A percentile compares a stretch with the other conserved stretches of the same genome.
Evolutionary conservation across 2,329 filamentous ascomycete species (phyloP).

Genomic region (Dothidotthia symphoricarpi): DNA sequence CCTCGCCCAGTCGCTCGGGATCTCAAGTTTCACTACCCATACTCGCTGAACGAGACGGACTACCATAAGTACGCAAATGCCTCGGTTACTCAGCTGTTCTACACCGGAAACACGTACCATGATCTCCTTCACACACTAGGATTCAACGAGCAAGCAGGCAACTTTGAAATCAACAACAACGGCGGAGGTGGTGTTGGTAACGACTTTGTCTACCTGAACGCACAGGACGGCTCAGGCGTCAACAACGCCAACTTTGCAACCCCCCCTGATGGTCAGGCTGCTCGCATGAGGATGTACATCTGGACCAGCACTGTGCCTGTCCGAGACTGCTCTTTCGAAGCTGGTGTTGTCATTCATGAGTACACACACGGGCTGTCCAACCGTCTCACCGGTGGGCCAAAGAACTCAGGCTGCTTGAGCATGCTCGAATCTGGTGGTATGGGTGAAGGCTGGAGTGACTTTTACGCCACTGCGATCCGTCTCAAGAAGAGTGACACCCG

Average conservation of each 20-base stretch:
- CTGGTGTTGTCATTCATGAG: constrained; percentile 59
- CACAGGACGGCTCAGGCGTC: constrained; percentile 54
- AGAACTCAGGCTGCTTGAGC: constrained; percentile 52
- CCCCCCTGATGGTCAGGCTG: constrained; percentile 39
- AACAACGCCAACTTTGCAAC: constrained; percentile 62
- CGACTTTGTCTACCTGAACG: constrained; percentile 57
- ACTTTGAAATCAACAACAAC: constrained; percentile 60
- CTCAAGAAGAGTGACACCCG: constrained; percentile 50
- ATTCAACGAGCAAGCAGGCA: constrained; percentile 59
- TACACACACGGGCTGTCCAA: constrained; percentile 51
- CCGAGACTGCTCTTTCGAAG: constrained; percentile 59
- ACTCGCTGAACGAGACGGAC: constrained; percentile 24
- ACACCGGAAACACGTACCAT: constrained; percentile 60
- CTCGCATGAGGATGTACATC: constrained; percentile 60
- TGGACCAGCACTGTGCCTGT: constrained; percentile 52
- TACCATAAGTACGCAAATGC: constrained; percentile 51
- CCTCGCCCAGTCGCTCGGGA: constrained; percentile 50
- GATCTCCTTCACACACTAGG: constrained; percentile 59
- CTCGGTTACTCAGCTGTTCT: constrained; percentile 60
- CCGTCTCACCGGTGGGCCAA: constrained; percentile 59
- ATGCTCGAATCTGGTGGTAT: constrained; percentile 55
- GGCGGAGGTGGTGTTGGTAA: constrained; percentile 52
- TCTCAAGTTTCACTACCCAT: constrained; percentile 46
- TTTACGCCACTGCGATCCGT: constrained; percentile 54
- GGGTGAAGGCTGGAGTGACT: constrained; percentile 61